These are phyloP conservation scores for Eruca vesicaria DNA, from an alignment of 441 rosid genomes.

Conservation along the genomic window DNA sequence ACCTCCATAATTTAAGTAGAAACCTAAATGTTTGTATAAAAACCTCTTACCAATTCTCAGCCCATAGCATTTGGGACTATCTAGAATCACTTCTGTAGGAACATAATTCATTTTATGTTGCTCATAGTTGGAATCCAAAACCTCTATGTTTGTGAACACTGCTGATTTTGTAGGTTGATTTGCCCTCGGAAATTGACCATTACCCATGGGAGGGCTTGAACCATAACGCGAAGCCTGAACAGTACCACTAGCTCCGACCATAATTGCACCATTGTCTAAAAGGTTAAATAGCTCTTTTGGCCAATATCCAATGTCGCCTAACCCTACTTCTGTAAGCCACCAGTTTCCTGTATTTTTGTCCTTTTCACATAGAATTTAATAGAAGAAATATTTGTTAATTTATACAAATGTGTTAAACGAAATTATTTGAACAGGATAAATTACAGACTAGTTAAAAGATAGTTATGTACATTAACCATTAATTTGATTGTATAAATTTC, in stretches of 20 bases:
- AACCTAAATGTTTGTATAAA: neutral
- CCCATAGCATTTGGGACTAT: slow-evolving; percentile 3
- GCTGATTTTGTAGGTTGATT: neutral
- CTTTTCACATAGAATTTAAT: neutral
- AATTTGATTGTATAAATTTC: neutral
- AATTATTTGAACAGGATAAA: neutral
- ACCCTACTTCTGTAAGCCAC: neutral
- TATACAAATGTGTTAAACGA: neutral
- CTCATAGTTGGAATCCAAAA: neutral
- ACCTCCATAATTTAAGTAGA: slow-evolving; percentile 1
- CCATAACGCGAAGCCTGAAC: neutral
- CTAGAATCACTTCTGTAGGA: neutral
- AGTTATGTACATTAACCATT: neutral
- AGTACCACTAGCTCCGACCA: slow-evolving; percentile 5
- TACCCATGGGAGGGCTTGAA: slow-evolving; percentile 7
- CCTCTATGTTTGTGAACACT: neutral
- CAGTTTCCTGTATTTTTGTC: slow-evolving; percentile 12
- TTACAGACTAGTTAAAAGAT: no score
- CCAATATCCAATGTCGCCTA: neutral
- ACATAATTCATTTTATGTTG: neutral
- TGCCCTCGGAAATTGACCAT: neutral
- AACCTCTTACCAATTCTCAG: neutral
- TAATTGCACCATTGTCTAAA: neutral
- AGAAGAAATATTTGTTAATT: neutral
- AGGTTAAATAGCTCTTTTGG: slow-evolving; percentile 3